These are phyloP conservation scores for Pseudonectria buxi DNA, from an alignment of 2,329 filamentous ascomycete species.

Conservation along the genomic window DNA sequence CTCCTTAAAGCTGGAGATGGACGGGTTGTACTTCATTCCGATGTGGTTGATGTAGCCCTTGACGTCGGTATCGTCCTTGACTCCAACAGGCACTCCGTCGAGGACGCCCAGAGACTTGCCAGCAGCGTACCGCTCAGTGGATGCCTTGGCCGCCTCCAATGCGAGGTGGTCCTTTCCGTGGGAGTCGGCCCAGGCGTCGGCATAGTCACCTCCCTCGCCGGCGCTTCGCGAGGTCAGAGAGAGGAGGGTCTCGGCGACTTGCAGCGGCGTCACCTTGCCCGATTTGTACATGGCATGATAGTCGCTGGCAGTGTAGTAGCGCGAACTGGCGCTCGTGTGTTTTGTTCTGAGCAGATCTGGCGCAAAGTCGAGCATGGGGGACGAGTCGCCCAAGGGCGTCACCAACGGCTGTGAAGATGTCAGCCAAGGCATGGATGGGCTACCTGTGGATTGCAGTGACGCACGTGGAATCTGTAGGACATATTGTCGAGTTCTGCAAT, in stretches of 20 bases:
- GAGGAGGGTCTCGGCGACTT: slow-evolving; percentile 65
- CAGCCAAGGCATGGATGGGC: too few relatives aligned
- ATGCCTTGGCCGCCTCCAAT: slow-evolving; percentile 62
- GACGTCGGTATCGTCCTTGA: slow-evolving; percentile 75
- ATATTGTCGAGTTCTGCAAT: slow-evolving; percentile 40
- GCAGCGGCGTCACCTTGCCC: slow-evolving; percentile 62
- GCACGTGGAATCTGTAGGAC: slow-evolving; percentile 42
- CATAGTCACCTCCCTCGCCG: slow-evolving; percentile 51
- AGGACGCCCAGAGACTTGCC: slow-evolving; percentile 61
- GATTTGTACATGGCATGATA: slow-evolving; percentile 70
- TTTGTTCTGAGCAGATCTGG: slow-evolving; percentile 34
- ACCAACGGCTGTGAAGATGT: slow-evolving; percentile 44
- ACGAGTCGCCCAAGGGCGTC: slow-evolving; percentile 39
- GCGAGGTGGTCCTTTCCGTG: slow-evolving; percentile 51
- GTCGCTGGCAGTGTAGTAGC: slow-evolving; percentile 66
- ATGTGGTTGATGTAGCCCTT: slow-evolving; percentile 62
- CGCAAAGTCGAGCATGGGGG: slow-evolving; percentile 34
- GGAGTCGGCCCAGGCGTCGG: slow-evolving; percentile 65
- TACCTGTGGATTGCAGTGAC: slow-evolving; percentile 7
- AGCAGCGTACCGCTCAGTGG: slow-evolving; percentile 63
- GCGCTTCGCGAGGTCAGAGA: slow-evolving; percentile 60
- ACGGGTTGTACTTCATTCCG: slow-evolving; percentile 57
- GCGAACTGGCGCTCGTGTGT: slow-evolving; percentile 35
- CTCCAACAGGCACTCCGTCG: slow-evolving; percentile 75
- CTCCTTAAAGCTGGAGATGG: slow-evolving; percentile 42